A percentile compares a stretch with the other conserved stretches of the same genome.
Evolutionary conservation across 2,329 filamentous ascomycete genomes (phyloP).

Genomic region (Beauveria medogensis): DNA sequence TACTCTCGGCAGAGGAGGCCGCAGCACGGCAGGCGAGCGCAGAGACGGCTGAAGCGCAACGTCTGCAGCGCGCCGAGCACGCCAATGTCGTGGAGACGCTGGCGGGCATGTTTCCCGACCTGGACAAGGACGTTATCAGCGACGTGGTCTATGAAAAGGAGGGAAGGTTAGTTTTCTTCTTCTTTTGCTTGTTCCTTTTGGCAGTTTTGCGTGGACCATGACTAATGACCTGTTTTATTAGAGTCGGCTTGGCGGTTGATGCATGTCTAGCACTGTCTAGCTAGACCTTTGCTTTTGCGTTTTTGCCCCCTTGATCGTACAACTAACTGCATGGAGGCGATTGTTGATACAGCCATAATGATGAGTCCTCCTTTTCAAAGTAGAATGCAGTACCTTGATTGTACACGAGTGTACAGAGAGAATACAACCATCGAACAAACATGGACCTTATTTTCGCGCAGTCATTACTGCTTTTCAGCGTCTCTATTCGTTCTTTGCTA

Average conservation of each 20-base stretch:
- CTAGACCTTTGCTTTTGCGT: slow-evolving; percentile 17
- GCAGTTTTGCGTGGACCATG: background rate
- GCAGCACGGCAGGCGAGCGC: slow-evolving; percentile 85
- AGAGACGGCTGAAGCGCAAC: slow-evolving; percentile 78
- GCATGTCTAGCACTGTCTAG: slow-evolving; percentile 66
- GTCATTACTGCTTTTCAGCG: no score
- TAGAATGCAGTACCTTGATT: no score
- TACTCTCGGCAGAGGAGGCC: slow-evolving; percentile 71
- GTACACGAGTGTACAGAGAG: no score
- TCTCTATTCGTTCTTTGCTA: no score
- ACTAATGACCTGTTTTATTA: slow-evolving; percentile 24
- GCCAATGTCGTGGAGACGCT: slow-evolving; percentile 87
- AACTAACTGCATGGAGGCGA: no score
- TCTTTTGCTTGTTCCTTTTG: background rate
- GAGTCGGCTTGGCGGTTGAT: slow-evolving; percentile 78
- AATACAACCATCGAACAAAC: no score
- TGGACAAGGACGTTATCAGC: slow-evolving; percentile 90
- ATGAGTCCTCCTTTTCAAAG: no score
- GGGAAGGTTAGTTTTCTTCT: slow-evolving; percentile 59
- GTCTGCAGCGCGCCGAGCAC: slow-evolving; percentile 78
- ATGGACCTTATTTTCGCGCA: no score
- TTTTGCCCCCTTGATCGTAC: background rate
- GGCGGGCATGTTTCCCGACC: slow-evolving; percentile 90
- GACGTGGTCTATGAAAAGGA: slow-evolving; percentile 96
- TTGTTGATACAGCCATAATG: background rate